phyloP scores from a whole-genome alignment of 768 basidiomycete species.

The Harrya chromipes region DNA sequence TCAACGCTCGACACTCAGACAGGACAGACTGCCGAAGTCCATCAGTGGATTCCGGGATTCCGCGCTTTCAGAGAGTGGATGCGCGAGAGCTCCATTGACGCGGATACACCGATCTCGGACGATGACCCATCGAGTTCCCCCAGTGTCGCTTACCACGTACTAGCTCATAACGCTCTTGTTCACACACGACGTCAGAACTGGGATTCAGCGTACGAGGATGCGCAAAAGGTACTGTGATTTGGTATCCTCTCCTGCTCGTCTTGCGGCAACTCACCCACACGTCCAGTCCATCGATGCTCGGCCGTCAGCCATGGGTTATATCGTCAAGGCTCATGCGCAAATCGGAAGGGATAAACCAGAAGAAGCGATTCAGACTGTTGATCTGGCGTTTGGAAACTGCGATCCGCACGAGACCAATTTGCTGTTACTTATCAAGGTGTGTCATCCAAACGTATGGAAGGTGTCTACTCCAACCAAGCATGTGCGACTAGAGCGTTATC shows the following conservation, averaged over 20 bases:
- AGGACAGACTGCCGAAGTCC: neutral
- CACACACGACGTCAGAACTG: neutral
- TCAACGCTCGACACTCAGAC: neutral
- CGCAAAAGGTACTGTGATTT: neutral
- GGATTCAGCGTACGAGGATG: neutral
- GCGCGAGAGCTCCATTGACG: neutral
- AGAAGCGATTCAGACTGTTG: neutral
- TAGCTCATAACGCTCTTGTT: neutral
- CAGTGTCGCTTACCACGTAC: neutral
- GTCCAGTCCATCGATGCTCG: neutral
- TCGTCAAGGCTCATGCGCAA: constrained; percentile 5
- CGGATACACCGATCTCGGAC: neutral
- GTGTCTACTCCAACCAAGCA: neutral
- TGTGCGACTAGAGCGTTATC: neutral
- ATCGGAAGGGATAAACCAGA: neutral
- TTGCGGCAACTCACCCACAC: neutral
- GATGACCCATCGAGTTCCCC: neutral
- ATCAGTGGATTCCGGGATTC: neutral
- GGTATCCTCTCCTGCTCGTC: no score
- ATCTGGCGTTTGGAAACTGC: constrained; percentile 1
- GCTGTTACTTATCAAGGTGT: constrained; percentile 7
- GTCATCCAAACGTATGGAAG: neutral
- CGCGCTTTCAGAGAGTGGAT: neutral
- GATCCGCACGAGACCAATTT: neutral
- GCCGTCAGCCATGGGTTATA: constrained; percentile 5